A percentile compares a stretch with the other conserved stretches of the same genome.
Evolutionary conservation across 2,329 filamentous ascomycete species (phyloP).

Genomic region (Nemania diffusa): DNA sequence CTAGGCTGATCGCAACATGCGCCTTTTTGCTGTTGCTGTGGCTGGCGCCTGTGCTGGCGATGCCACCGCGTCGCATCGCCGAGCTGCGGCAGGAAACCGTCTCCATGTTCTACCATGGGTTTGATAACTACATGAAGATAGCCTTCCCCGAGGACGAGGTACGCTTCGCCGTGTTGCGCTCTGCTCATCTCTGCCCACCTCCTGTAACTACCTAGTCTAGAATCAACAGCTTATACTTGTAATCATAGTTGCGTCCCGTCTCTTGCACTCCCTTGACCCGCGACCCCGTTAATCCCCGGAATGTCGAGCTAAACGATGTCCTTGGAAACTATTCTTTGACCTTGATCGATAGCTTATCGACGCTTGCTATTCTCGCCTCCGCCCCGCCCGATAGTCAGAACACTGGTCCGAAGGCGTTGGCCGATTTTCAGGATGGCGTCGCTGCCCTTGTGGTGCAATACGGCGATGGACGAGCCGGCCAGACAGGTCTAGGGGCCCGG

Average conservation of each 20-base stretch:
- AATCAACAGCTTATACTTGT: conserved; percentile 37
- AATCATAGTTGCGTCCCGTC: conserved; percentile 77
- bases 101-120: conserved; percentile 96
- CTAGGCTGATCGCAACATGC: conserved; percentile 44
- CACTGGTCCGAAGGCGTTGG: conserved; percentile 69
- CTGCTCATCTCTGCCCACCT: background rate
- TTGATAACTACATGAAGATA: conserved; percentile 91
- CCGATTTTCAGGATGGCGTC: conserved; percentile 83
- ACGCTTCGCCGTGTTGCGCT: conserved; percentile 26
- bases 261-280: conserved; percentile 86
- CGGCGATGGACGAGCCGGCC: conserved; percentile 80
- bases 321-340: conserved; percentile 97
- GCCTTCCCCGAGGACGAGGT: conserved; percentile 96
- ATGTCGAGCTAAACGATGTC: conserved; percentile 92
- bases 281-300: conserved; percentile 79
- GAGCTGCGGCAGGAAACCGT: conserved; percentile 69
- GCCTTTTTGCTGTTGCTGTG: conserved; percentile 52
- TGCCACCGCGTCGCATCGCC: conserved; percentile 66
- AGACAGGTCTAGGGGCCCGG: conserved; percentile 75
- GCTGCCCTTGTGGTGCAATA: conserved; percentile 81
- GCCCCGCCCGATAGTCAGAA: conserved; percentile 66
- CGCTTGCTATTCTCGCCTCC: conserved; percentile 90
- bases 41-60: conserved; percentile 55
- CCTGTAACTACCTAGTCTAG: conserved; percentile 34
- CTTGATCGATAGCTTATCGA: conserved; percentile 93